These are phyloP conservation scores for Paracamarosporium sp. DNA, from an alignment of 2,329 filamentous ascomycete species.

Conservation along the genomic window DNA sequence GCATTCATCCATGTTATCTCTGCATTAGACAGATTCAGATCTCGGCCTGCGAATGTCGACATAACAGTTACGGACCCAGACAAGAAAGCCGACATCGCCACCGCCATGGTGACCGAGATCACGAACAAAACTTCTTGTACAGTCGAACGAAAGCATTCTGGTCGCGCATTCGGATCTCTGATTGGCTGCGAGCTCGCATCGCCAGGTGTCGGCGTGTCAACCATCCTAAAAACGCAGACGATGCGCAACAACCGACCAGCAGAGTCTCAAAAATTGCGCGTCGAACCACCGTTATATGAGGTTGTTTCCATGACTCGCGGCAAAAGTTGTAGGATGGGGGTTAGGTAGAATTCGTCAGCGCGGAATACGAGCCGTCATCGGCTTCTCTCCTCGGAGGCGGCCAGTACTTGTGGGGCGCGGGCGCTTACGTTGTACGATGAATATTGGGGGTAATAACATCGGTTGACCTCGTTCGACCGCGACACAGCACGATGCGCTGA, in stretches of 20 bases:
- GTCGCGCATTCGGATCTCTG: conserved; percentile 49
- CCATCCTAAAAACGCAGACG: conserved; percentile 12
- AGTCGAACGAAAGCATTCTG: conserved; percentile 67
- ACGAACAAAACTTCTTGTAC: conserved; percentile 71
- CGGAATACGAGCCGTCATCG: neutral
- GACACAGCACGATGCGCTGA: no score
- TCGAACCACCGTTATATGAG: neutral
- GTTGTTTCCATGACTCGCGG: neutral
- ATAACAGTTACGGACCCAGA: conserved; percentile 67
- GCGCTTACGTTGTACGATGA: neutral
- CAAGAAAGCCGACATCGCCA: conserved; percentile 67
- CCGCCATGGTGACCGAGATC: conserved; percentile 70
- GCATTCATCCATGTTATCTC: conserved; percentile 73
- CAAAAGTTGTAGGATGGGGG: neutral
- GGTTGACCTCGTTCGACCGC: no score
- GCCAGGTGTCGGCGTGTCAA: conserved; percentile 22
- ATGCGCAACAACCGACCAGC: neutral
- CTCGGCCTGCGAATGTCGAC: conserved; percentile 65
- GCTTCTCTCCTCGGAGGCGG: neutral
- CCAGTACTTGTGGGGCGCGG: neutral
- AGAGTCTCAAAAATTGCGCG: neutral
- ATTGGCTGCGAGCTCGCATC: conserved; percentile 22
- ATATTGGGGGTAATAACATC: no score
- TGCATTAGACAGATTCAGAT: conserved; percentile 68
- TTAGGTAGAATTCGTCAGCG: neutral